phyloP scores from a whole-genome alignment of 495 filamentous ascomycete genomes.

The Copromyces sp. region DNA sequence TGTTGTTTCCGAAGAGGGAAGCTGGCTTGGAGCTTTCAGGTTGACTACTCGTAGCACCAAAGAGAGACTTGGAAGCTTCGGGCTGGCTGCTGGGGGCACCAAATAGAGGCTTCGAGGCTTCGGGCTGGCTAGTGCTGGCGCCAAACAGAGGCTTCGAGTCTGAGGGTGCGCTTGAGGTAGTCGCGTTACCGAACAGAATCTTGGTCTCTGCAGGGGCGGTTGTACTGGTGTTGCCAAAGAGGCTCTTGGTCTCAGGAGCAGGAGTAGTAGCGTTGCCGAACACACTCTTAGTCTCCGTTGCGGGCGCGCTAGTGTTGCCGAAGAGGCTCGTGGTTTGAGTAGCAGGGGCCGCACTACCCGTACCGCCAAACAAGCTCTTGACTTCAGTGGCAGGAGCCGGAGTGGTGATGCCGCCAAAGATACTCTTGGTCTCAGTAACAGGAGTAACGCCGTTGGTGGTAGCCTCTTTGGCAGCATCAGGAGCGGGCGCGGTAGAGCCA shows the following conservation, averaged over 20 bases:
- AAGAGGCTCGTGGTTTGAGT: conserved; percentile 17
- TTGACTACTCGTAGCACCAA: conserved; percentile 5
- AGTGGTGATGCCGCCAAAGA: conserved; percentile 9
- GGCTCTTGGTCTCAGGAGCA: conserved; percentile 14
- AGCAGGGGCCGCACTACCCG: conserved; percentile 4
- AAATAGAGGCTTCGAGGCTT: conserved; percentile 14
- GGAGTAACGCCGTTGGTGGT: conserved; percentile 1
- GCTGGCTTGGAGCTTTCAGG: conserved; percentile 9
- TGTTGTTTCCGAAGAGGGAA: conserved; percentile 10
- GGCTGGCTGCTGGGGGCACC: conserved; percentile 7
- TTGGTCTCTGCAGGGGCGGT: conserved; percentile 5
- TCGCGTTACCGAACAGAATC: conserved; percentile 5
- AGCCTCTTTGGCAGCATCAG: conserved; percentile 11
- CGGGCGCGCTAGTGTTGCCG: neutral
- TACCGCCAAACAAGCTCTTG: conserved; percentile 12
- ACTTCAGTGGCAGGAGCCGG: conserved; percentile 5
- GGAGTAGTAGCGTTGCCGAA: neutral
- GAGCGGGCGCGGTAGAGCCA: conserved; percentile 7
- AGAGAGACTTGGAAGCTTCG: conserved; percentile 14
- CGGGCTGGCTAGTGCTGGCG: neutral
- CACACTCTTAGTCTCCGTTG: neutral
- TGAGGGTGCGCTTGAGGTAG: conserved; percentile 8
- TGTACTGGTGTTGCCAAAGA: conserved; percentile 10
- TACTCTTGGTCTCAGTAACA: conserved; percentile 7
- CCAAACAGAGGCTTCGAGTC: conserved; percentile 16